Base-by-base conservation (phyloP, 1,284 basidiomycete species). In the Ceratobasidium sp. region DNA sequence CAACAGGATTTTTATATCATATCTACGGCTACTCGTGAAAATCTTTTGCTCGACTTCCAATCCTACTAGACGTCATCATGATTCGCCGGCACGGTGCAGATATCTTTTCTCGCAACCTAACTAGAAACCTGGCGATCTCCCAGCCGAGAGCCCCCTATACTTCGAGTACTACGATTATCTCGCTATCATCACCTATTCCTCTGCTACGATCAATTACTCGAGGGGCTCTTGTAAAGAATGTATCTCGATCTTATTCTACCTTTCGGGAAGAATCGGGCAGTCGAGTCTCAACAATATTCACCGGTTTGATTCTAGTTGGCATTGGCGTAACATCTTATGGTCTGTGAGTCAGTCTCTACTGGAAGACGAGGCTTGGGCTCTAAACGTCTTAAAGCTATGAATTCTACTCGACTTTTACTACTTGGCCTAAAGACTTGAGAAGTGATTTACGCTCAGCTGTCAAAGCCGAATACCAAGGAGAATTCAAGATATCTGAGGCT, bases 381-480 rank as follows among this genome's bases (percentile, higher is more conserved):
- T 78, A 73, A n/a, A 54, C 23, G 68, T 45, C 56, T 33, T 49
- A 63, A 60, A 92, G 92, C 58, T 92, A 91, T 80, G 86, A 90
- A 35, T 85, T 91, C 56, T 93, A 92, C 81, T 83, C 82, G 8
- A 86, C 86, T 10, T 85, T 92, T 81, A 89, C 89, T 0, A 85
- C 90, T 81, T 92, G 90, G 91, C 92, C 92, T 0, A 81, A 83
- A 10, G 88, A 90, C 79, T 83, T 94, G 3, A 87, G 91, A 11
- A 82, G 83, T 33, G 91, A 93, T 82, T 83, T 94, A 39, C 88
- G 91, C 11, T 87, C 86, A 5, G 93, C 90, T 0, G 85, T 94
- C 58, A 87, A 87, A 77, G 91, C 91, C 0, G 91, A 89, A 80
- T 82, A 89, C 74, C 86, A 89, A 76, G 89, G 87, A 1, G 88